These are phyloP conservation scores for Tolypocladium nubicola DNA, from an alignment of 2,329 filamentous ascomycete genomes.

Conservation along the genomic window DNA sequence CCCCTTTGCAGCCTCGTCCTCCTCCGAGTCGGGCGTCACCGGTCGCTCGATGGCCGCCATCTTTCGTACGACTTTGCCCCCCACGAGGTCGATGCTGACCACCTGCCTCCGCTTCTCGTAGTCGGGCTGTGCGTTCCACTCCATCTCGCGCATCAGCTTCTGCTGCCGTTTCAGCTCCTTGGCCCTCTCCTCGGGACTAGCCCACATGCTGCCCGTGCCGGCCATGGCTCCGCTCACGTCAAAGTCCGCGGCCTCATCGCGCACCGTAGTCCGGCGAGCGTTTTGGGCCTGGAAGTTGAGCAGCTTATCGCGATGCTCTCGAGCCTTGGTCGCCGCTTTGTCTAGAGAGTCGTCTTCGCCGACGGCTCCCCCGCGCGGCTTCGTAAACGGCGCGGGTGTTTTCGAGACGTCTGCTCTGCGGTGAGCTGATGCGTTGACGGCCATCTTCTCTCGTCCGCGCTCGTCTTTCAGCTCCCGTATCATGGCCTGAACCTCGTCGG, in stretches of 20 bases:
- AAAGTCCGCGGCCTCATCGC: constrained; percentile 69
- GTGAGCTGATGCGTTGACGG: constrained; percentile 62
- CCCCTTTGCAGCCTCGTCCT: constrained; percentile 20
- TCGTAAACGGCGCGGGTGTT: constrained; percentile 49
- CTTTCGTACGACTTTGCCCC: constrained; percentile 63
- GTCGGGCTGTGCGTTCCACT: constrained; percentile 75
- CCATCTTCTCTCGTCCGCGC: constrained; percentile 77
- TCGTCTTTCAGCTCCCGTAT: constrained; percentile 75
- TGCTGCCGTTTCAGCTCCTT: constrained; percentile 78
- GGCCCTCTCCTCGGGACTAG: constrained; percentile 71
- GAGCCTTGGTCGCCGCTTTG: constrained; percentile 57
- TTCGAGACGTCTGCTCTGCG: constrained; percentile 54
- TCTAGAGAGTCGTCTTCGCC: constrained; percentile 26
- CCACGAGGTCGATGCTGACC: constrained; percentile 72
- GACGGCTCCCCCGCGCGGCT: constrained; percentile 23
- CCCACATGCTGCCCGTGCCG: constrained; percentile 57
- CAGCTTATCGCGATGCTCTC: constrained; percentile 70
- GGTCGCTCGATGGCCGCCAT: constrained; percentile 55
- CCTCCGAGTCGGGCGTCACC: constrained; percentile 38
- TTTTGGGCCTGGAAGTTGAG: constrained; percentile 80
- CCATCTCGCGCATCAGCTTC: constrained; percentile 71
- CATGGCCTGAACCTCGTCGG: constrained; percentile 72
- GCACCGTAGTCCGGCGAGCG: constrained; percentile 69
- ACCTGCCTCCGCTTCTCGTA: constrained; percentile 84
- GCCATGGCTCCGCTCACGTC: constrained; percentile 36